Evolutionary conservation across 2,329 filamentous ascomycete species (phyloP).

Genomic region (Pseudopyricularia javanii): DNA sequence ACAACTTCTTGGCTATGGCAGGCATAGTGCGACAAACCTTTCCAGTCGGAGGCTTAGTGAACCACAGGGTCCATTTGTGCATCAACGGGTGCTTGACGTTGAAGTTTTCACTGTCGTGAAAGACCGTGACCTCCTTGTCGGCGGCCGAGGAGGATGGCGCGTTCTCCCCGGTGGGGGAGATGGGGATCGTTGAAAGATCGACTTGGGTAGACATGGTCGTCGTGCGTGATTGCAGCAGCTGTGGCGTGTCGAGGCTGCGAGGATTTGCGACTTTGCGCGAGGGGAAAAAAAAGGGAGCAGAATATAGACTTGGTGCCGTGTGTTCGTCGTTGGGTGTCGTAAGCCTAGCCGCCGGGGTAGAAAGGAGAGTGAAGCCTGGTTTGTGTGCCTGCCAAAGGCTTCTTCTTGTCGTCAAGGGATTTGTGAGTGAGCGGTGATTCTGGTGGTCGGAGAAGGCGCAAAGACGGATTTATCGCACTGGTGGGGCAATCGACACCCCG

Average conservation of each 20-base stretch:
- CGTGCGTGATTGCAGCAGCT: neutral
- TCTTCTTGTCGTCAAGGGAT: neutral
- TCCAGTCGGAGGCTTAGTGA: constrained; percentile 93
- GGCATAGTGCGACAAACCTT: constrained; percentile 48
- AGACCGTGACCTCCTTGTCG: constrained; percentile 74
- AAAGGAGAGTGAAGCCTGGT: neutral
- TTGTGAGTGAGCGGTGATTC: neutral
- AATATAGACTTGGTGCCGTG: neutral
- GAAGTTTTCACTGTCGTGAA: constrained; percentile 98
- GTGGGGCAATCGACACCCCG: constrained; percentile 3
- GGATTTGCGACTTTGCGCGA: no score
- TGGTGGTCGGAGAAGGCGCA: constrained; percentile 1
- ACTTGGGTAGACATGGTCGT: constrained; percentile 39
- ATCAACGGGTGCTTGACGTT: constrained; percentile 98
- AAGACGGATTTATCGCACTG: neutral
- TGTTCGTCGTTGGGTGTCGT: neutral
- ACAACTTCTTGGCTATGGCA: neutral
- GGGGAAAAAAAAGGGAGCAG: neutral
- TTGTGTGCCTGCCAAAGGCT: neutral
- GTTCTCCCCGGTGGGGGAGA: constrained; percentile 52
- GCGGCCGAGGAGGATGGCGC: constrained; percentile 22
- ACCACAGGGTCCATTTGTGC: constrained; percentile 98
- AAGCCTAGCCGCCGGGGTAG: no score
- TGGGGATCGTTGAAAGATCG: constrained; percentile 55
- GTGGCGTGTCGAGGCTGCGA: neutral